Conservation (phyloP, 306 rosid genomes). For the Sicyos baderoa region DNA sequence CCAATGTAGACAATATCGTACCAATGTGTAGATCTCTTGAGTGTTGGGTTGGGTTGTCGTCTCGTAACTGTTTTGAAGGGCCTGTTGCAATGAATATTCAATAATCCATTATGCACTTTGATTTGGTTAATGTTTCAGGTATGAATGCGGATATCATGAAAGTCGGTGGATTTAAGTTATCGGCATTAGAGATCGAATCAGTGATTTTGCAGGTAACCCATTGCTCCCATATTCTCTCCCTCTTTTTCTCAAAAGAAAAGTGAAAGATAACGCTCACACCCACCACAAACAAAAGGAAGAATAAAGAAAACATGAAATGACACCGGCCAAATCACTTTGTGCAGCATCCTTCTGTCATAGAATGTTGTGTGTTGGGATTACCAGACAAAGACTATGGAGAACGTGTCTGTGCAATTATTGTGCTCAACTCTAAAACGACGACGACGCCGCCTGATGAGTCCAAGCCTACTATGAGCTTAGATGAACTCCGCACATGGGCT, state of each 20-base stretch:
- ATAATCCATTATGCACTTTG: too few species aligned
- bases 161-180: constrained; percentile 86
- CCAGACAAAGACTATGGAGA: constrained; percentile 81
- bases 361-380: constrained; percentile 87
- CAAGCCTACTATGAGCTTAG: constrained; percentile 48
- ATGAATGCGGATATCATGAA: constrained; percentile 82
- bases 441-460: constrained; percentile 39
- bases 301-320: constrained; percentile 14
- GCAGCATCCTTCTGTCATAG: constrained; percentile 67
- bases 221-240: neutral
- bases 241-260: neutral
- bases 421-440: constrained; percentile 40
- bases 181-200: constrained; percentile 93
- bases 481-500: constrained; percentile 68
- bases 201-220: constrained; percentile 55
- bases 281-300: neutral
- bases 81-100: too few species aligned
- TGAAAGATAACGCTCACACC: constrained; percentile 8
- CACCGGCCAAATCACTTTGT: constrained; percentile 22
- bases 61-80: too few species aligned
- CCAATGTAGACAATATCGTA: too few species aligned
- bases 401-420: constrained; percentile 65
- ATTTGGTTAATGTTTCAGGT: constrained; percentile 41
- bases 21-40: too few species aligned
- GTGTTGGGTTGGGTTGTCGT: too few species aligned